Conservation (phyloP, 208 protist species). For the Phytomonas sp. region DNA sequence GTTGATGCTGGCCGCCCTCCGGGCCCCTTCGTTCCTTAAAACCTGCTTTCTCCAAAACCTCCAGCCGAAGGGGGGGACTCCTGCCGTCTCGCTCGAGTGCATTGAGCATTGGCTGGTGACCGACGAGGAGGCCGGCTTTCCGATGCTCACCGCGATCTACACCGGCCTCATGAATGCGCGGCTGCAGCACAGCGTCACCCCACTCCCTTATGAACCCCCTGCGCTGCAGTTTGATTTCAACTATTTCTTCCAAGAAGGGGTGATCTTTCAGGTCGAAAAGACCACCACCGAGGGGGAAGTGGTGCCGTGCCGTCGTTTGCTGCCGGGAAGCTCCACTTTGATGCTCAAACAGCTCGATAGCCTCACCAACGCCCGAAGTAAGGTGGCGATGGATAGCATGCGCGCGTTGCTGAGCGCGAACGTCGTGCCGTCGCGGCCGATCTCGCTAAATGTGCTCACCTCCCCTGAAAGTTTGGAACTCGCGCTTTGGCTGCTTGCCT, state of each 20-base stretch:
- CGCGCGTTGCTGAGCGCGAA: constrained; percentile 39
- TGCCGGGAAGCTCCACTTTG: no score
- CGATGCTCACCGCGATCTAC: constrained; percentile 52
- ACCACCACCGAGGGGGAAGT: neutral
- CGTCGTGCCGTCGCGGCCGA: constrained; percentile 32
- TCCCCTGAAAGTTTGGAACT: constrained; percentile 38
- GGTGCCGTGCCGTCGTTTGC: no score
- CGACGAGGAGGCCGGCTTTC: constrained; percentile 40
- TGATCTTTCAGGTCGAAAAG: neutral
- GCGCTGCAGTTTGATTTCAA: constrained; percentile 52
- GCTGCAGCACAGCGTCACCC: constrained; percentile 23
- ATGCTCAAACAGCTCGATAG: constrained; percentile 14
- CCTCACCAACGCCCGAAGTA: constrained; percentile 20
- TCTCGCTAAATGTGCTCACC: constrained; percentile 14
- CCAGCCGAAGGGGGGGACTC: neutral
- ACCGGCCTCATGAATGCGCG: constrained; percentile 30
- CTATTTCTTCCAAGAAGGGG: constrained; percentile 31
- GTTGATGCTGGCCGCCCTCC: constrained; percentile 55
- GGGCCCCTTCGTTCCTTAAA: constrained; percentile 44
- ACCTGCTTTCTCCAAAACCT: constrained; percentile 46
- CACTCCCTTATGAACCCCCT: constrained; percentile 50
- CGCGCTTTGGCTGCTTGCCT: constrained; percentile 52
- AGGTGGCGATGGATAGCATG: constrained; percentile 23
- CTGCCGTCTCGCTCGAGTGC: constrained; percentile 14
- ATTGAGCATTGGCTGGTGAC: constrained; percentile 40